These are phyloP conservation scores for Globisporangium acanthophoron DNA, from an alignment of 352 stramenopile species.

Conservation along the genomic window DNA sequence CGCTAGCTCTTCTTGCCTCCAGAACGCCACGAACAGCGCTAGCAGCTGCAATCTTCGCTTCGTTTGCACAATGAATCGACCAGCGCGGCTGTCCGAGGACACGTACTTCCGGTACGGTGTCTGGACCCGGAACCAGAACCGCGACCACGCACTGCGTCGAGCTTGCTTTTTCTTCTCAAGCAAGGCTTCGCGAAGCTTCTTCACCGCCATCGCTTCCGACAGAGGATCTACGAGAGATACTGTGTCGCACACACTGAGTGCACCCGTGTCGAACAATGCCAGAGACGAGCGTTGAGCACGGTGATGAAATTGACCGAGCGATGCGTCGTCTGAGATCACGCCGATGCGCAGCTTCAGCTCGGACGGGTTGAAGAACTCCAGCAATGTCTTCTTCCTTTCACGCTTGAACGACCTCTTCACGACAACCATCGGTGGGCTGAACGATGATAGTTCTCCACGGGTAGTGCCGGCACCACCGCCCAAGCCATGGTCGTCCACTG, in stretches of 20 bases:
- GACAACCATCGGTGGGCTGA: not conserved
- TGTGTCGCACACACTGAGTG: slow-evolving; percentile 7
- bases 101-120: slow-evolving; percentile 3
- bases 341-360: slow-evolving; percentile 7
- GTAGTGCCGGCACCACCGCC: too few relatives aligned
- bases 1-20: slow-evolving; percentile 46
- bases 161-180: slow-evolving; percentile 2
- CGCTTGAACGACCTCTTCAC: slow-evolving; percentile 1
- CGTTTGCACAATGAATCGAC: not conserved
- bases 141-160: not conserved
- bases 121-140: not conserved
- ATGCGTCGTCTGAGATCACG: not conserved
- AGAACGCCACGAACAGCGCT: slow-evolving; percentile 42
- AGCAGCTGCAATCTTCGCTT: slow-evolving; percentile 15
- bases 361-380: slow-evolving; percentile 1
- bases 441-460: not conserved
- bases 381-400: slow-evolving; percentile 4
- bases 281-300: not conserved
- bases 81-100: not conserved
- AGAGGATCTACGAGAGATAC: slow-evolving; percentile 14
- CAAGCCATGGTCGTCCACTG: not conserved
- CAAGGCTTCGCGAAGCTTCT: slow-evolving; percentile 11
- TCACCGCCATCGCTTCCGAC: slow-evolving; percentile 21
- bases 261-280: not conserved
- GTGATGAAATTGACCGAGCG: not conserved